Evolutionary conservation across 2,329 filamentous ascomycete genomes (phyloP).

Genomic region (Hymenoscyphus linearis): DNA sequence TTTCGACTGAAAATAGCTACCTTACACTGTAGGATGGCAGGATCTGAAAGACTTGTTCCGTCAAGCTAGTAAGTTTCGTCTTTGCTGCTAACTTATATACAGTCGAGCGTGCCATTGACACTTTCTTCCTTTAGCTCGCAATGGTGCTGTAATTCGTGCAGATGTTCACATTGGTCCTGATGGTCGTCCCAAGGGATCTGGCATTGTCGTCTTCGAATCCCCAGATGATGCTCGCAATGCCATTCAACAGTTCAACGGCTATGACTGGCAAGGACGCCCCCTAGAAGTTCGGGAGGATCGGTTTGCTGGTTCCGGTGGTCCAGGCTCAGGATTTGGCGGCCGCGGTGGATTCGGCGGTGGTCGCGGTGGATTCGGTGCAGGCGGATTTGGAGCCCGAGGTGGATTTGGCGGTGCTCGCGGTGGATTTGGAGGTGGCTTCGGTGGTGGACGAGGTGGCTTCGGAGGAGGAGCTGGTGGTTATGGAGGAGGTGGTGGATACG

Average conservation of each 20-base stretch:
- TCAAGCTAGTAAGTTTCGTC: slow-evolving; percentile 74
- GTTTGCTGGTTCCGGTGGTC: slow-evolving; percentile 62
- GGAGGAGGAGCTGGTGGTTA: slow-evolving; percentile 19
- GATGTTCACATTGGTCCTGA: slow-evolving; percentile 92
- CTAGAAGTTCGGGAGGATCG: slow-evolving; percentile 96
- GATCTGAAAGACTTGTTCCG: slow-evolving; percentile 98
- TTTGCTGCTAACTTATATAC: slow-evolving; percentile 23
- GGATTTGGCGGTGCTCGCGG: slow-evolving; percentile 43
- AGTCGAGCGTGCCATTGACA: slow-evolving; percentile 22
- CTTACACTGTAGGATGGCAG: slow-evolving; percentile 97
- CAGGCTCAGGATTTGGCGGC: slow-evolving; percentile 39
- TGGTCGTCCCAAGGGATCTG: slow-evolving; percentile 91
- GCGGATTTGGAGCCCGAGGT: slow-evolving; percentile 51
- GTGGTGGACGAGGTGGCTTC: slow-evolving; percentile 46
- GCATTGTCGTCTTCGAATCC: slow-evolving; percentile 94
- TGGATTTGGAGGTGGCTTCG: slow-evolving; percentile 53
- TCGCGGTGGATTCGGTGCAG: slow-evolving; percentile 49
- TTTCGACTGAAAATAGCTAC: slow-evolving; percentile 62
- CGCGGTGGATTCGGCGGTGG: slow-evolving; percentile 39
- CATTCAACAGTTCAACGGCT: slow-evolving; percentile 96
- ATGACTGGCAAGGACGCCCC: slow-evolving; percentile 92
- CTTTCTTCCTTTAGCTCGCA: slow-evolving; percentile 41
- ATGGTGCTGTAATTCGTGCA: slow-evolving; percentile 82
- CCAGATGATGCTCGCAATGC: slow-evolving; percentile 92
- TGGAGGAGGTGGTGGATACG: slow-evolving; percentile 43